Percentiles rank a stretch among this genome's conserved stretches.
Conservation (phyloP, 495 filamentous ascomycete species). For the Neurospora terricola region DNA sequence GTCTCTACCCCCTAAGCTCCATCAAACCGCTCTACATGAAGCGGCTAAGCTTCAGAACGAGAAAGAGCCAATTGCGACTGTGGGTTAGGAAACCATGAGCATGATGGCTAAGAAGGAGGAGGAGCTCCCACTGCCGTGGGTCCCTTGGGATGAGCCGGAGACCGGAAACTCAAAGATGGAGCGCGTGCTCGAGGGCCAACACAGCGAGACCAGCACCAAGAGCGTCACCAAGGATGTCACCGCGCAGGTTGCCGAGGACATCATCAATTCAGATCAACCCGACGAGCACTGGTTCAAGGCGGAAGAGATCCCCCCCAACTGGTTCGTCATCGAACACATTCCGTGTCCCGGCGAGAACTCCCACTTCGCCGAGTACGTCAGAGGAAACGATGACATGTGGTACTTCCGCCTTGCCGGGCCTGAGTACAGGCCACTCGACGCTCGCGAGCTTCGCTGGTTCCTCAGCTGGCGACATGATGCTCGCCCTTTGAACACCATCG, state of each 20-base stretch:
- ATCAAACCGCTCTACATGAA: not conserved
- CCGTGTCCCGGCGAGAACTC: not conserved
- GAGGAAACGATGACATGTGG: not conserved
- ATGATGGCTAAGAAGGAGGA: not conserved
- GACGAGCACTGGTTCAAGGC: not conserved
- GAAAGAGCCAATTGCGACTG: not conserved
- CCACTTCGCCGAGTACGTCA: not conserved
- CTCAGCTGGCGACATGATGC: not conserved
- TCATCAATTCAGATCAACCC: not conserved
- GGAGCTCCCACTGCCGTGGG: not conserved
- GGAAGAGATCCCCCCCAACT: not conserved
- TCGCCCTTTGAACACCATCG: not conserved
- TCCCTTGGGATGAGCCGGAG: not conserved
- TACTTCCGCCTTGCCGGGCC: not conserved
- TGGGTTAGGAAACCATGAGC: not conserved
- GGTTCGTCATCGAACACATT: not conserved
- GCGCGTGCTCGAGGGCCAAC: rapidly evolving
- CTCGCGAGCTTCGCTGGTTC: not conserved
- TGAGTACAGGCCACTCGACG: not conserved
- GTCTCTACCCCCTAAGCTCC: not conserved
- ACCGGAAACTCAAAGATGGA: rapidly evolving
- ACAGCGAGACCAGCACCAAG: not conserved
- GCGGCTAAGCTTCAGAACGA: not conserved
- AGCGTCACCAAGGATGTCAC: not conserved
- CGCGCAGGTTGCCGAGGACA: not conserved